A percentile compares a stretch with the other conserved stretches of the same genome.
These are phyloP conservation scores for Orbilia ellipsospora DNA, from an alignment of 2,329 filamentous ascomycete species.

Conservation along the genomic window DNA sequence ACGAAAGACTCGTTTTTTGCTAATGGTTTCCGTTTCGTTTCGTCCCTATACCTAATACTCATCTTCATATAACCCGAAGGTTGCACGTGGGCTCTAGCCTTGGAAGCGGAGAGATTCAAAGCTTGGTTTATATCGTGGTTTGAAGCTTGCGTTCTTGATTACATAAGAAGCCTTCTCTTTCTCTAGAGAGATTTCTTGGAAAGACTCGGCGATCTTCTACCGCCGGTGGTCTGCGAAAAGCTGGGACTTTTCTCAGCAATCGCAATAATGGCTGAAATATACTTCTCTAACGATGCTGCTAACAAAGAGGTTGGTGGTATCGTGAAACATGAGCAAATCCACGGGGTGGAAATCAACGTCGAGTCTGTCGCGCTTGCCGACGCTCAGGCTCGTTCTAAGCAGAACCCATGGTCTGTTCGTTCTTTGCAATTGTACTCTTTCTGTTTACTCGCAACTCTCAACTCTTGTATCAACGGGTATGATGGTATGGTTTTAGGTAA, in stretches of 20 bases:
- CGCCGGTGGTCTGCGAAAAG: slow-evolving; percentile 51
- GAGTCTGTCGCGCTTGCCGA: slow-evolving; percentile 54
- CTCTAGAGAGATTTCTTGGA: slow-evolving; percentile 39
- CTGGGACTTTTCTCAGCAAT: slow-evolving; percentile 45
- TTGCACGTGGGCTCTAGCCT: slow-evolving; percentile 38
- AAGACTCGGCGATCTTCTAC: slow-evolving; percentile 46
- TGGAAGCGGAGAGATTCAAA: slow-evolving; percentile 47
- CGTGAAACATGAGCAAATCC: slow-evolving; percentile 52
- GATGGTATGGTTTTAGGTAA: slow-evolving; percentile 65
- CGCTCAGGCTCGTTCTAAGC: slow-evolving; percentile 53
- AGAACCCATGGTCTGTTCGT: slow-evolving; percentile 63
- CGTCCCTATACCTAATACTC: slow-evolving; percentile 1
- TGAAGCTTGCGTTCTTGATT: slow-evolving; percentile 16
- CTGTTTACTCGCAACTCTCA: slow-evolving; percentile 67
- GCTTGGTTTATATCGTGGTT: slow-evolving; percentile 34
- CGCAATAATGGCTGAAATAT: slow-evolving; percentile 51
- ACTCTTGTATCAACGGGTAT: slow-evolving; percentile 68
- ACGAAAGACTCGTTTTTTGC: not conserved
- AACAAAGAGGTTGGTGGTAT: slow-evolving; percentile 54
- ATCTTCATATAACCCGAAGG: slow-evolving; percentile 25
- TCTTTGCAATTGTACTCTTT: slow-evolving; percentile 65
- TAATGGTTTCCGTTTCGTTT: slow-evolving; percentile 3
- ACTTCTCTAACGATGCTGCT: slow-evolving; percentile 44
- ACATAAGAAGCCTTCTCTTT: slow-evolving; percentile 47
- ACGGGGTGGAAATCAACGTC: slow-evolving; percentile 43